A percentile compares a stretch with the other conserved stretches of the same genome.
phyloP scores from a whole-genome alignment of 2,329 filamentous ascomycete species.

The Westerdykella sp. region DNA sequence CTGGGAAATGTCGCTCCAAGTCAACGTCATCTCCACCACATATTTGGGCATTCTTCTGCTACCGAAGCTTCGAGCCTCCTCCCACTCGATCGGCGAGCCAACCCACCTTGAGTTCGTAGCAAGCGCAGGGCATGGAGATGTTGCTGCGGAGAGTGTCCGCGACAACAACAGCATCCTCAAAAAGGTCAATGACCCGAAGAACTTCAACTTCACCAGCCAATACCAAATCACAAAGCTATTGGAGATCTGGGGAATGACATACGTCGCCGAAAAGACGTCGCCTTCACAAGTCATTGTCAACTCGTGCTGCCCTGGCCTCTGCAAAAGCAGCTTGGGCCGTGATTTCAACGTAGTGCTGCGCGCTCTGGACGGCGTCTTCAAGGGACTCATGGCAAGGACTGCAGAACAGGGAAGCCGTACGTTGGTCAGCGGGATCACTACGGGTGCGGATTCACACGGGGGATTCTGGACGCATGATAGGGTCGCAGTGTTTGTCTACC shows the following conservation, averaged over 20 bases:
- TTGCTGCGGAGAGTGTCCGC: background rate
- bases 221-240: constrained; percentile 5
- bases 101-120: constrained; percentile 8
- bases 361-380: no score
- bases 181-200: constrained; percentile 1
- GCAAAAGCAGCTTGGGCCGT: constrained; percentile 3
- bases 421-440: no score
- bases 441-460: no score
- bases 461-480: no score
- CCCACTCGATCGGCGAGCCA: background rate
- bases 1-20: constrained; percentile 30
- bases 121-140: constrained; percentile 3
- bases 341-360: background rate
- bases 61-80: constrained; percentile 19
- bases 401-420: no score
- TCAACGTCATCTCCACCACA: constrained; percentile 30
- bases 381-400: no score
- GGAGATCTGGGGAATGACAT: constrained; percentile 5
- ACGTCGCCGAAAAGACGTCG: background rate
- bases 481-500: no score
- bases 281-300: constrained; percentile 4
- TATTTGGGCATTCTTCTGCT: constrained; percentile 13
- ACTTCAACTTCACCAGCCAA: background rate
- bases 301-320: constrained; percentile 5
- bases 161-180: constrained; percentile 1